Percentiles rank a stretch among this genome's conserved stretches.
Conservation (phyloP, 2,329 filamentous ascomycete genomes). For the Hypocreales sp. region DNA sequence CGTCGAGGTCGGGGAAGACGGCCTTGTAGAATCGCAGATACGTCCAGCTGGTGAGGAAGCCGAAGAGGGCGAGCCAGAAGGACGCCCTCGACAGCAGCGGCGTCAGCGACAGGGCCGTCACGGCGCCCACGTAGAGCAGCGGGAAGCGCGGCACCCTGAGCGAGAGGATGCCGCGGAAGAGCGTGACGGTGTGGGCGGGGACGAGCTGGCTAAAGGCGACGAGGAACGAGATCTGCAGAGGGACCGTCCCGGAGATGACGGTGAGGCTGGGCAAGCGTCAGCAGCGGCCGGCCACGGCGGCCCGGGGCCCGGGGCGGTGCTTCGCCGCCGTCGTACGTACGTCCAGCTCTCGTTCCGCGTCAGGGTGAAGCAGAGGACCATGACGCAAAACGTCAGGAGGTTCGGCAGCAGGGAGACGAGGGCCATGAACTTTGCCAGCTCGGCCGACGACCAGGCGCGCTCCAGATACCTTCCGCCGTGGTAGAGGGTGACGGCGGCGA, state of each 20-base stretch:
- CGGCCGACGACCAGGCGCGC: conserved; percentile 82
- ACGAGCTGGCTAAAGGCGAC: conserved; percentile 96
- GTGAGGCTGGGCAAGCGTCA: conserved; percentile 39
- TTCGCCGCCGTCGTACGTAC: no score
- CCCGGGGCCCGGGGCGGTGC: no score
- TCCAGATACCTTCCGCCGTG: conserved; percentile 92
- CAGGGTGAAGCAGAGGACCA: conserved; percentile 58
- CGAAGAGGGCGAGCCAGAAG: conserved; percentile 63
- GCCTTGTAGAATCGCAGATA: conserved; percentile 92
- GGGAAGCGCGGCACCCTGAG: conserved; percentile 65
- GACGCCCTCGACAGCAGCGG: conserved; percentile 53
- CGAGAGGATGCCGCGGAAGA: conserved; percentile 78
- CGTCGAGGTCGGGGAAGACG: conserved; percentile 52
- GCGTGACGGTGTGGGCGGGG: conserved; percentile 88
- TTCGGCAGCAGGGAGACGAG: conserved; percentile 71
- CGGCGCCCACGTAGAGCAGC: conserved; percentile 58
- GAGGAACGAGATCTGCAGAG: conserved; percentile 83
- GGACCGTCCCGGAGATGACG: conserved; percentile 75
- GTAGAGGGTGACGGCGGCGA: conserved; percentile 67
- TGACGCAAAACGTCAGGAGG: conserved; percentile 53
- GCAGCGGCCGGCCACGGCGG: no score
- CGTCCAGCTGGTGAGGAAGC: conserved; percentile 80
- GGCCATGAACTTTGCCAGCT: conserved; percentile 81
- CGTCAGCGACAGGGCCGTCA: conserved; percentile 47
- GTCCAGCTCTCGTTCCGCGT: conserved; percentile 52